Evolutionary conservation across 306 rosid species (phyloP).

Genomic region (Bauhinia variegata): DNA sequence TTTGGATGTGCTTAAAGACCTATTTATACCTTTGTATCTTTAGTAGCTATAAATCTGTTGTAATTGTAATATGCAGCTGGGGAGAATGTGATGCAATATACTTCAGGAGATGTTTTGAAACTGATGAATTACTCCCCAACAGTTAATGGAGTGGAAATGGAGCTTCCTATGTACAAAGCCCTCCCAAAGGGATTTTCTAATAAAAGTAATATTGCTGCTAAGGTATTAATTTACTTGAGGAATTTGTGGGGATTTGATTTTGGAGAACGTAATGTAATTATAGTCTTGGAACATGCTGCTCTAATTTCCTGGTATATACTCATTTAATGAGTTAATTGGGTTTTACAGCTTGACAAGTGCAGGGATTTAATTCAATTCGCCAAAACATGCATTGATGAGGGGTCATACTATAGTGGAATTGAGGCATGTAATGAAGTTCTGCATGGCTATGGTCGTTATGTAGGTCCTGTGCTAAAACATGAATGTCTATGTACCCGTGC

Average conservation of each 20-base stretch:
- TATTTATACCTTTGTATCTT: conserved; percentile 9
- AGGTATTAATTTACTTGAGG: conserved; percentile 44
- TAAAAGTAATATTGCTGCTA: conserved; percentile 47
- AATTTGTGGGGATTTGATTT: conserved; percentile 15
- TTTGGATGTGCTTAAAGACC: conserved; percentile 25
- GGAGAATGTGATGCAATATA: conserved; percentile 70
- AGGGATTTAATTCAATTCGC: conserved; percentile 70
- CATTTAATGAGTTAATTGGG: conserved; percentile 41
- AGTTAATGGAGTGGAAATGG: conserved; percentile 59
- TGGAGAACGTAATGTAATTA: not conserved
- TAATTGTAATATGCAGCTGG: conserved; percentile 55
- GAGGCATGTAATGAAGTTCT: conserved; percentile 91
- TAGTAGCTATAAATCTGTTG: conserved; percentile 5
- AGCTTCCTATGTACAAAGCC: conserved; percentile 48
- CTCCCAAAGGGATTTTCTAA: conserved; percentile 48
- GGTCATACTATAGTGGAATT: conserved; percentile 57
- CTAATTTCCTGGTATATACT: conserved; percentile 21
- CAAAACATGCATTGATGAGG: conserved; percentile 58
- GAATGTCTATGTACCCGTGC: conserved; percentile 82
- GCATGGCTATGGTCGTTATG: conserved; percentile 59
- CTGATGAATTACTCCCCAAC: conserved; percentile 63
- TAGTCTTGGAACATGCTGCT: conserved; percentile 13
- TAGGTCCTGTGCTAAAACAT: conserved; percentile 57
- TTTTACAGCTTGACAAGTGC: conserved; percentile 78
- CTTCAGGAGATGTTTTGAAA: conserved; percentile 69